A percentile compares a stretch with the other conserved stretches of the same genome.
These are phyloP conservation scores for Sarocladium brachiariae DNA, from an alignment of 2,329 filamentous ascomycete genomes.

Conservation along the genomic window DNA sequence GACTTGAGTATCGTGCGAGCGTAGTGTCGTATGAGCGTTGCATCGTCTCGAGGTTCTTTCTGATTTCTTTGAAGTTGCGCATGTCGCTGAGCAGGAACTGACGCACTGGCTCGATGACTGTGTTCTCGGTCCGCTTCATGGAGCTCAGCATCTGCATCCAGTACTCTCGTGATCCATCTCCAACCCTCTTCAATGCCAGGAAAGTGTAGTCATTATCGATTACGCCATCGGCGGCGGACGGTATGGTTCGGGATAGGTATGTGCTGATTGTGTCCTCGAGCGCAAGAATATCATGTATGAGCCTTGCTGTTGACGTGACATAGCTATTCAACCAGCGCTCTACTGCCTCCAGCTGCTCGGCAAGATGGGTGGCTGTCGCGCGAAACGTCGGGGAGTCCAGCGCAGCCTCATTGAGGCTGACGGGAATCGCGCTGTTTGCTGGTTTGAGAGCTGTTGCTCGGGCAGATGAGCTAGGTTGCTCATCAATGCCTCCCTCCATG, in stretches of 20 bases:
- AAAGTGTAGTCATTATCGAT: constrained; percentile 95
- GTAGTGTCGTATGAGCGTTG: constrained; percentile 82
- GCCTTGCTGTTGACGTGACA: constrained; percentile 44
- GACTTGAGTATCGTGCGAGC: constrained; percentile 72
- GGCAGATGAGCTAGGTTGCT: constrained; percentile 12
- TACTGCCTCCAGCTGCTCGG: constrained; percentile 83
- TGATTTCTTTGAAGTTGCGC: constrained; percentile 77
- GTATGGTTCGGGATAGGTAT: constrained; percentile 70
- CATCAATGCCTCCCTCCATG: constrained; percentile 16
- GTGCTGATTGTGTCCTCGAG: constrained; percentile 74
- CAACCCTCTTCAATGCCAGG: constrained; percentile 75
- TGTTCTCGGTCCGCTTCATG: constrained; percentile 69
- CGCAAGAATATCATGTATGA: constrained; percentile 56
- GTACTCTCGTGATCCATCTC: constrained; percentile 80
- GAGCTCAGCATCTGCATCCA: constrained; percentile 70
- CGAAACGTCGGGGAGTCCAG: constrained; percentile 96
- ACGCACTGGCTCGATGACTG: constrained; percentile 76
- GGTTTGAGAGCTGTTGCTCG: constrained; percentile 16
- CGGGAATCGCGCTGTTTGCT: constrained; percentile 50
- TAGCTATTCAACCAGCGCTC: constrained; percentile 82
- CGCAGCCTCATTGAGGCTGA: constrained; percentile 86
- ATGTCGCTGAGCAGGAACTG: constrained; percentile 73
- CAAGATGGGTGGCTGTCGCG: constrained; percentile 76
- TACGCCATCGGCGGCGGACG: constrained; percentile 72
- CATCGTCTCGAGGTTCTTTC: constrained; percentile 65